Evolutionary conservation across 495 filamentous ascomycete genomes (phyloP).

Genomic region (Tirmania nivea): DNA sequence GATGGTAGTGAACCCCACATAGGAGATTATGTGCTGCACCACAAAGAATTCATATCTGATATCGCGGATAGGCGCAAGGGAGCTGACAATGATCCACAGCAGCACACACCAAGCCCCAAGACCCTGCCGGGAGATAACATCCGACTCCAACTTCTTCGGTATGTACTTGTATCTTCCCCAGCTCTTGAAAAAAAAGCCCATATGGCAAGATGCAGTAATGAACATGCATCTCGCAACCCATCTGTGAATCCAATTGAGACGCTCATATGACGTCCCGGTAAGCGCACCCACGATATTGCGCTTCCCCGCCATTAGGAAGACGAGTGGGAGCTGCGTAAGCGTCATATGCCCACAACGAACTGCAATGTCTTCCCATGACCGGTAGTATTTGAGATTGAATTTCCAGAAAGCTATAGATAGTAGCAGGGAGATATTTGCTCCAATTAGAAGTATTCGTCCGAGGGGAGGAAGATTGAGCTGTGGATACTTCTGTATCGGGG

Average conservation of each 20-base stretch:
- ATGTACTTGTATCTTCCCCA: slow-evolving; percentile 49
- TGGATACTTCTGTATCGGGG: slow-evolving; percentile 14
- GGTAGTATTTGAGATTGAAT: slow-evolving; percentile 18
- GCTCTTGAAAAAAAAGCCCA: slow-evolving; percentile 45
- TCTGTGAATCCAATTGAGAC: slow-evolving; percentile 66
- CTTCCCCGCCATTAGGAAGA: slow-evolving; percentile 63
- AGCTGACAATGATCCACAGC: slow-evolving; percentile 46
- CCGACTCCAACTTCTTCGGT: slow-evolving; percentile 34
- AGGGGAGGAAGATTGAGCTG: slow-evolving; percentile 35
- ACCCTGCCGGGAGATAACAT: slow-evolving; percentile 44
- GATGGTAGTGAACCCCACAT: slow-evolving; percentile 42
- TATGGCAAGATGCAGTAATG: slow-evolving; percentile 51
- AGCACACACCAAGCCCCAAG: slow-evolving; percentile 54
- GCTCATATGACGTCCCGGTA: slow-evolving; percentile 47
- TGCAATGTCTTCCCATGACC: slow-evolving; percentile 46
- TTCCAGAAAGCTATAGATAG: slow-evolving; percentile 26
- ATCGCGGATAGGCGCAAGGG: slow-evolving; percentile 43
- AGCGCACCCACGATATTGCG: slow-evolving; percentile 49
- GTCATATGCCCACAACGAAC: slow-evolving; percentile 59
- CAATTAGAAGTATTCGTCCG: slow-evolving; percentile 32
- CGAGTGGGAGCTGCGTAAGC: slow-evolving; percentile 57
- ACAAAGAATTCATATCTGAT: slow-evolving; percentile 65
- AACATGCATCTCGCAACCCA: slow-evolving; percentile 59
- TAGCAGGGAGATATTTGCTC: slow-evolving; percentile 37
- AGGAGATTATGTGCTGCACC: slow-evolving; percentile 50